Percentiles rank a stretch among this genome's conserved stretches.
Conservation (phyloP, 371 early-diverging fungal genomes). For the Syncephalis plumigaleata region DNA sequence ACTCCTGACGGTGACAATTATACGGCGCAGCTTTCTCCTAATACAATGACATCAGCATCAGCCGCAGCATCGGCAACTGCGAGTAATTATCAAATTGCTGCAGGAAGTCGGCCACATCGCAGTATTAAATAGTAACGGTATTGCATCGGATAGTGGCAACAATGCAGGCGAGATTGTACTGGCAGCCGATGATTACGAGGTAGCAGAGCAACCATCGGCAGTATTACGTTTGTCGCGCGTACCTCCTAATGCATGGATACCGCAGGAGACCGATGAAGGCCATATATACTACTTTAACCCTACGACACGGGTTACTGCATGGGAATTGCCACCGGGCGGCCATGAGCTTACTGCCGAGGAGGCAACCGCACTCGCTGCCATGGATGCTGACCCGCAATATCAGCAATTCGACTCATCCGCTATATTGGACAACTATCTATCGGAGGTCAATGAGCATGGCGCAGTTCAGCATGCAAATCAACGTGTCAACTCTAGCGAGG, state of each 20-base stretch:
- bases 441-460: no score
- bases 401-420: background rate
- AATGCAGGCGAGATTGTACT: slow-evolving; percentile 9
- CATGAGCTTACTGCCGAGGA: background rate
- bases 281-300: slow-evolving; percentile 34
- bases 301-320: slow-evolving; percentile 29
- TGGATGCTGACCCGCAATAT: background rate
- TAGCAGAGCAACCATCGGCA: background rate
- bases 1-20: no score
- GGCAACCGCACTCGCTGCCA: background rate
- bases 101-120: no score
- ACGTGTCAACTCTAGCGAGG: no score
- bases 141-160: no score
- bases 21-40: no score
- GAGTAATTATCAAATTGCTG: no score
- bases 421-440: slow-evolving; percentile 1
- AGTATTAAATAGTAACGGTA: no score
- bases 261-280: slow-evolving; percentile 27
- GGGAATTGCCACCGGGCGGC: slow-evolving; percentile 13
- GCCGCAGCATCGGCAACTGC: no score
- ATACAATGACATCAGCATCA: no score
- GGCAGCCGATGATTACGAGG: slow-evolving; percentile 4
- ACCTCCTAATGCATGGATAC: slow-evolving; percentile 11
- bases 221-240: background rate
- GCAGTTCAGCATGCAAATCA: no score